Evolutionary conservation across 1,284 basidiomycete species (phyloP), one percentile per base, ranked within the genome.

Genomic region (Amylostereum areolatum): DNA sequence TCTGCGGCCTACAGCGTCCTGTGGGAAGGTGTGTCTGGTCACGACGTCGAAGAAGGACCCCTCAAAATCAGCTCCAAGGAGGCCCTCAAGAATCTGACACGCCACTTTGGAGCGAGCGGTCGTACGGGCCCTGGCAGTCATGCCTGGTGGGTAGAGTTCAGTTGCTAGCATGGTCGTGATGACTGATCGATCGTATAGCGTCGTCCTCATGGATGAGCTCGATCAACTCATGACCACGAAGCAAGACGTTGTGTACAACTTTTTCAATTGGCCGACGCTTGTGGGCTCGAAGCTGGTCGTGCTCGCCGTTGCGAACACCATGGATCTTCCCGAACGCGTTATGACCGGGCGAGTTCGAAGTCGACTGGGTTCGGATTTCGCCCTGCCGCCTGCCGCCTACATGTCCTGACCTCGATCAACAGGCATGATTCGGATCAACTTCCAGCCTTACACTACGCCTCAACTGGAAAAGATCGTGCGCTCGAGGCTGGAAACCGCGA

Each of bases 211-310:
- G 91, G 96, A 99, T 64, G 96, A 99, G 68, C 78, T 99, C 2
- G 96, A 99, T 67, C 96, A 98, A 65, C 78, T 99, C 32, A 83
- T 99, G 55, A 98, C 96, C 0, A 75, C 87, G 25, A 96, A 97
- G 62, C 96, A 99, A 67, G 95, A 98, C 57, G 96, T 99, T 2
- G 90, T 99, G 37, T 99, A 99, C 71, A 98, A 98, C 65, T 96
- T 99, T 69, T 99, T 99, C 78, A 98, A 98, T 65, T 99, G 97
- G 96, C 97, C 96, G 1, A 95, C 92, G 8, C 75, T 96, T 51
- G 78, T 81, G 0, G 84, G 84, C 11, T 92, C 89, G 48, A 88
- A 89, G 61, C 77, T 99, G 11, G 85, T 98, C 46, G 96, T 99
- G 2, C 81, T 99, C 48, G 97, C 97, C 0, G 94, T 99, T 1